These are phyloP conservation scores for Litsea cubeba DNA, from an alignment of 164 flowering plant genomes.

Conservation along the genomic window DNA sequence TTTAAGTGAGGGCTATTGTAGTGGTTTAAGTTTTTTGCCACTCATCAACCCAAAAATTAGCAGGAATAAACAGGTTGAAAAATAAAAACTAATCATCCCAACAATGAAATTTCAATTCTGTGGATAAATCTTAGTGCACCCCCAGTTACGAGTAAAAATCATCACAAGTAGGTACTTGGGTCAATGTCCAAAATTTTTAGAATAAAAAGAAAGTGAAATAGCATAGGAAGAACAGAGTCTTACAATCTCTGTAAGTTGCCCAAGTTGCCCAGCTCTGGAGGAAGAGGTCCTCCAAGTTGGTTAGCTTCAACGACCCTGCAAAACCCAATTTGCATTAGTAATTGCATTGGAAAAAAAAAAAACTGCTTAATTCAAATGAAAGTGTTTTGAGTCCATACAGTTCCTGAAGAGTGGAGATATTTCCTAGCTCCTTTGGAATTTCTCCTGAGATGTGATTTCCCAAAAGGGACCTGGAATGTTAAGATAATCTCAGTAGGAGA, in stretches of 20 bases:
- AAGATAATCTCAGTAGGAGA: background rate
- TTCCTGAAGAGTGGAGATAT: constrained; percentile 13
- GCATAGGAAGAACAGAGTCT: constrained; percentile 4
- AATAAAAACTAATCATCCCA: no score
- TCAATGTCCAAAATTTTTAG: no score
- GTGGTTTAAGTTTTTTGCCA: no score
- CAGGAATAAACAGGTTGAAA: background rate
- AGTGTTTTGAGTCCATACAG: constrained; percentile 15
- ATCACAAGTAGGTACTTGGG: background rate
- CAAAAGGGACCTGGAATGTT: constrained; percentile 42
- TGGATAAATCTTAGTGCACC: no score
- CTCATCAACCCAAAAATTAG: background rate
- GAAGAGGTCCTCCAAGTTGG: constrained; percentile 23
- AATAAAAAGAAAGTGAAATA: background rate
- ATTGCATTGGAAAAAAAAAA: background rate
- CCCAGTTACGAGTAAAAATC: background rate
- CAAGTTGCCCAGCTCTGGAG: constrained; percentile 25
- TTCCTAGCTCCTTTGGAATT: constrained; percentile 25
- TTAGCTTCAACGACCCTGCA: constrained; percentile 27
- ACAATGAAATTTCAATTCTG: no score
- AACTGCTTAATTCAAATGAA: background rate
- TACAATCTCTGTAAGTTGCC: constrained; percentile 20
- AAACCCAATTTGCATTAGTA: constrained; percentile 1
- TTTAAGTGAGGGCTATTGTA: no score
- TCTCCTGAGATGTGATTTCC: constrained; percentile 62